Evolutionary conservation across 331 rosid species (phyloP).

Genomic region (Pyracantha coccinea): DNA sequence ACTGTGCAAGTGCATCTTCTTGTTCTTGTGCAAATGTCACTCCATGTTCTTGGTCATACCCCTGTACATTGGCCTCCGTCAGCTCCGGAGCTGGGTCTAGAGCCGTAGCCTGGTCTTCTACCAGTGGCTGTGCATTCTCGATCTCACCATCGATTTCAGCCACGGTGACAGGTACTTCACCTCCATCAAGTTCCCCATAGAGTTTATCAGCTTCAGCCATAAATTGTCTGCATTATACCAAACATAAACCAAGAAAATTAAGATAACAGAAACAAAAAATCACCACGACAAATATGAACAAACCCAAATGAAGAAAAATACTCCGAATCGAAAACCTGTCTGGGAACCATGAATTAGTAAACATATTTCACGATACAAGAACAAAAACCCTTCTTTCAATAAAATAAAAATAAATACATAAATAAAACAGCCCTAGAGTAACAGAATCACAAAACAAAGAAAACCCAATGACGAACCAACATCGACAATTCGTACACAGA

Average conservation of each 20-base stretch:
- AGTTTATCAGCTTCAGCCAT: constrained; percentile 53
- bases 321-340: background rate
- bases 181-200: constrained; percentile 30
- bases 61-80: background rate
- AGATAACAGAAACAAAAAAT: background rate
- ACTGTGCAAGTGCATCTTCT: background rate
- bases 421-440: constrained; percentile 3
- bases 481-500: background rate
- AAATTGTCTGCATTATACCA: constrained; percentile 10
- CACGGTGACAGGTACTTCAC: constrained; percentile 11
- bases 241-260: constrained; percentile 11
- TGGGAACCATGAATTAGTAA: background rate
- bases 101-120: background rate
- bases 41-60: background rate
- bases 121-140: background rate
- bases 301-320: background rate
- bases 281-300: background rate
- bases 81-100: background rate
- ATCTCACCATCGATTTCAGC: background rate
- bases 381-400: background rate
- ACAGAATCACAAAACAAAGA: background rate
- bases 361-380: no score
- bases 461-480: background rate
- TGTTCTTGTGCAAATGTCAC: background rate
- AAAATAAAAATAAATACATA: background rate